These are phyloP conservation scores for Sporothrix protearum DNA, from an alignment of 2,329 filamentous ascomycete species.

Conservation along the genomic window DNA sequence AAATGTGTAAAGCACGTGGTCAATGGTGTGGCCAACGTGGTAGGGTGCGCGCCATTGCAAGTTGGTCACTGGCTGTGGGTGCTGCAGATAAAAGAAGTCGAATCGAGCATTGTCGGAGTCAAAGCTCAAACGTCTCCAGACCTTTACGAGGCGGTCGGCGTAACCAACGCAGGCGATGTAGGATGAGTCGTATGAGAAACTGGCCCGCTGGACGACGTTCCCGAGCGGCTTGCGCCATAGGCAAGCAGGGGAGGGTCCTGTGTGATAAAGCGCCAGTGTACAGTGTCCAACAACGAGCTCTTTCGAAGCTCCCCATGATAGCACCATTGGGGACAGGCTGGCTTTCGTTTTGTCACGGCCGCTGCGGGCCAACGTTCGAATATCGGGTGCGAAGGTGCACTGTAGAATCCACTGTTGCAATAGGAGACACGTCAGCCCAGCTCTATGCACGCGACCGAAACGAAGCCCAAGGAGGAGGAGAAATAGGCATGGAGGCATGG, in stretches of 20 bases:
- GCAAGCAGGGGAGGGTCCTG: conserved; percentile 48
- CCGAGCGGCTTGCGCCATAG: conserved; percentile 75
- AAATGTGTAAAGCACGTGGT: conserved; percentile 87
- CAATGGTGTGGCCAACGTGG: conserved; percentile 71
- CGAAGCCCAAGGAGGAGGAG: not conserved
- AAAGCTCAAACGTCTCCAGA: conserved; percentile 86
- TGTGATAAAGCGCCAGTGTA: conserved; percentile 64
- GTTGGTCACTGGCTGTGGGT: conserved; percentile 74
- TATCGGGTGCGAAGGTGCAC: conserved; percentile 38
- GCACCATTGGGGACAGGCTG: conserved; percentile 36
- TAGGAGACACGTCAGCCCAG: not conserved
- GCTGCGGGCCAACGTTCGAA: conserved; percentile 30
- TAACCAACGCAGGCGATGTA: conserved; percentile 78
- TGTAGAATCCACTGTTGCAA: conserved; percentile 61
- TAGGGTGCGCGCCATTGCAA: conserved; percentile 81
- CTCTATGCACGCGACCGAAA: not conserved
- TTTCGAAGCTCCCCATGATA: conserved; percentile 85
- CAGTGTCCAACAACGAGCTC: conserved; percentile 78
- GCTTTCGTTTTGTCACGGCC: conserved; percentile 40
- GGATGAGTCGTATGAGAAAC: conserved; percentile 80
- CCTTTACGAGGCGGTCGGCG: conserved; percentile 80
- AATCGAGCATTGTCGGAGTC: conserved; percentile 80
- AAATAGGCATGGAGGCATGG: not conserved
- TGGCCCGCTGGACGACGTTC: conserved; percentile 67
- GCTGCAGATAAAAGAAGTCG: conserved; percentile 85